Base-by-base conservation (phyloP, 2,329 filamentous ascomycete species). In the Aspergillus ochraceus region DNA sequence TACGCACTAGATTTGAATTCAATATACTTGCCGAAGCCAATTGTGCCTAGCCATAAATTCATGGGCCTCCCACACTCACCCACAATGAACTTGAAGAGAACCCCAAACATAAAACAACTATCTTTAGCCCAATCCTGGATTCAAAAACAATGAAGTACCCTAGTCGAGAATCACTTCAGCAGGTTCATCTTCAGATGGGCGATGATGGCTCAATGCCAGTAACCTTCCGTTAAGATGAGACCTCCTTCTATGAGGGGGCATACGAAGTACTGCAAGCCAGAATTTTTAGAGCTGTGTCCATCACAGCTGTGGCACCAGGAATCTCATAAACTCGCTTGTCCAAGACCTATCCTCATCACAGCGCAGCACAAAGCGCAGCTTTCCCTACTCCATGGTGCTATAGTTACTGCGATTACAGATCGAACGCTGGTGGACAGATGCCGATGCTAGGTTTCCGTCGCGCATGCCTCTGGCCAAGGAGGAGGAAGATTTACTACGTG, bases 391-490 rank as follows among this genome's bases (percentile, higher is more conserved):
- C 62, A 70, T 47, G 57, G 60, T 42, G 64, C 70, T 4, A 56
- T 73, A 24, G 52, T 59, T 8, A 30, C 61, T 2, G 70, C 69
- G 12, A 59, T 72, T 9, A 62, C 60, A 17, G 64, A 71, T 72
- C 3, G 62, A 69, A 24, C 54, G 71, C 60, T 73, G 70, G 70
- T 70, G 66, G 64, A 62, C 62, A 2, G 71, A 73, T 49, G 9
- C 39, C 0, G 49, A 64, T 6, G 66, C 70, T 2, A 17, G 49
- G 1, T 68, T 73, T 26, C 62, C 68, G 2, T 50, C 58, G 20
- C 64, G 69, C 1, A 72, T 73, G 71, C 71, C 71, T 3, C 54
- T 72, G n/a, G 67, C 68, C 19, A 20, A 49, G 1, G 47, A 66
- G 6, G 71, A 71, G 46, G 71, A 72, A 39, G 60, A 66, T 12